Percentiles rank a stretch among this genome's conserved stretches.
These are phyloP conservation scores for Nemania sp. DNA, from an alignment of 2,329 filamentous ascomycete genomes.

Conservation along the genomic window DNA sequence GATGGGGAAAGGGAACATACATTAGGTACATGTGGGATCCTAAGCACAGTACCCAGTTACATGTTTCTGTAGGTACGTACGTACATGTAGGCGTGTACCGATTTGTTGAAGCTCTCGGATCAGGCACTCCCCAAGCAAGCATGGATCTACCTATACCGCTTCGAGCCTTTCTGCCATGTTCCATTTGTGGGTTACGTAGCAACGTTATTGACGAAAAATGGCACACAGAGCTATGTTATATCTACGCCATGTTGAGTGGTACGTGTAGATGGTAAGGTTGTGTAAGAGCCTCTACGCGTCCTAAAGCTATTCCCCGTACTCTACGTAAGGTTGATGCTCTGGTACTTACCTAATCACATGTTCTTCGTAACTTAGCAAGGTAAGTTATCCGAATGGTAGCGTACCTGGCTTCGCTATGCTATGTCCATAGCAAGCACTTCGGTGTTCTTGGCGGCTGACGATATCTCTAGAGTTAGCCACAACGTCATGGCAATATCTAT, in stretches of 20 bases:
- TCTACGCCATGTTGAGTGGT: not conserved
- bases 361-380: not conserved
- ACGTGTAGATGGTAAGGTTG: not conserved
- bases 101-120: slow-evolving; percentile 3
- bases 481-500: not conserved
- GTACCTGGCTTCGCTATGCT: not conserved
- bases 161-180: slow-evolving; percentile 3
- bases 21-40: not conserved
- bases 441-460: not conserved
- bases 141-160: slow-evolving; percentile 9
- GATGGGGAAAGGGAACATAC: slow-evolving; percentile 3
- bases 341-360: too few relatives aligned
- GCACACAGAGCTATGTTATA: not conserved
- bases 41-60: not conserved
- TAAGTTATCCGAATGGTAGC: not conserved
- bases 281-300: not conserved
- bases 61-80: not conserved
- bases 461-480: slow-evolving; percentile 2
- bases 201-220: not conserved
- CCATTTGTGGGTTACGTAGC: not conserved
- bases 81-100: too few relatives aligned
- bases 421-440: slow-evolving; percentile 8
- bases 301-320: not conserved
- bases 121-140: slow-evolving; percentile 27
- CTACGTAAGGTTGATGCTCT: not conserved